phyloP scores from a whole-genome alignment of 108 stramenopile genomes.

The Nitzschia sp. region DNA sequence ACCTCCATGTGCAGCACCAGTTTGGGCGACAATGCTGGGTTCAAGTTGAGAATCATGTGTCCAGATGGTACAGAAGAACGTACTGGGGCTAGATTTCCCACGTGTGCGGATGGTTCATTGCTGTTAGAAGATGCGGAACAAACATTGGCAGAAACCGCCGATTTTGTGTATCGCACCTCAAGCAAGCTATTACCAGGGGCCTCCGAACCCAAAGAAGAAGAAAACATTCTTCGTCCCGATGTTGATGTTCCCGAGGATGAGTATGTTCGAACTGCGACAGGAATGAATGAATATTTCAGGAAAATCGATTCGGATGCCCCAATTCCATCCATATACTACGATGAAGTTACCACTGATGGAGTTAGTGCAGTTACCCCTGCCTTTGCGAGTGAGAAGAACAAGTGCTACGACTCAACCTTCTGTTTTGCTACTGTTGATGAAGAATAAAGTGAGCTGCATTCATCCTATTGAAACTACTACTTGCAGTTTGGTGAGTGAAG shows the following conservation, averaged over 20 bases:
- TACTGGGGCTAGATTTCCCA: background rate
- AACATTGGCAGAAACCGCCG: background rate
- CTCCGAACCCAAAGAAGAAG: background rate
- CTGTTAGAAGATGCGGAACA: background rate
- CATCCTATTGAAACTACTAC: too few relatives aligned
- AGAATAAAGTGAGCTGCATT: too few relatives aligned
- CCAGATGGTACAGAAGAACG: conserved; percentile 13
- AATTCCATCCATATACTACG: background rate
- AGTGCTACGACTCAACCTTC: too few relatives aligned
- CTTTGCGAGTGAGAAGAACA: background rate
- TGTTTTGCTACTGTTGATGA: too few relatives aligned
- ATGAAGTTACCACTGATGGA: conserved; percentile 1
- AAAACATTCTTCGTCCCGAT: background rate
- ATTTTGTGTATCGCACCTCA: background rate
- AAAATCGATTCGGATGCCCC: background rate
- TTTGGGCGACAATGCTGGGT: background rate
- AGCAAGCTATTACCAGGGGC: background rate
- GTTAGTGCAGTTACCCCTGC: conserved; percentile 15
- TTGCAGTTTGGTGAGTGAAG: too few relatives aligned
- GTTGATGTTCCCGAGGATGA: background rate
- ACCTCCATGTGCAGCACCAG: background rate
- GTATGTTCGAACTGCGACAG: background rate
- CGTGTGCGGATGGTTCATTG: background rate
- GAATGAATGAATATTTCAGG: background rate
- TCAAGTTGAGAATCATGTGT: conserved; percentile 11